Conservation (phyloP, 75 land plant species). For the Adiantum capillusveneris region DNA sequence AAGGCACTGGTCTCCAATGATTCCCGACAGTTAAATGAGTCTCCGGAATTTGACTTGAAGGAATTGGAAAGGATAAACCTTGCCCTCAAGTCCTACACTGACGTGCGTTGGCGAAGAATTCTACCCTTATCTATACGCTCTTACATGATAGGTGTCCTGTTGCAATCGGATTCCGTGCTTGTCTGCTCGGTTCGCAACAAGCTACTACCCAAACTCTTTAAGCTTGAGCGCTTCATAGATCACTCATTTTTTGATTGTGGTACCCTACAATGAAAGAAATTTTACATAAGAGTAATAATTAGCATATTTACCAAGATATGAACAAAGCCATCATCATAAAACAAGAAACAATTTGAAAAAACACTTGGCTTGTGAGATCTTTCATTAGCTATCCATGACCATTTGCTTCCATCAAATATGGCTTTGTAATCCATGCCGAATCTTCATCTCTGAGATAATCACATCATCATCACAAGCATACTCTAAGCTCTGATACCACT, state of each 20-base stretch:
- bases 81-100: conserved; percentile 15
- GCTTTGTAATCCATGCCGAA: too few relatives aligned
- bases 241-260: conserved; percentile 72
- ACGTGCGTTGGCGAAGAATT: conserved; percentile 8
- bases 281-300: too few relatives aligned
- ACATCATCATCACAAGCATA: too few relatives aligned
- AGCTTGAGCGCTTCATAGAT: conserved; percentile 46
- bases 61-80: conserved; percentile 6
- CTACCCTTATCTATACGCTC: conserved; percentile 22
- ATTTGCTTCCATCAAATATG: too few relatives aligned
- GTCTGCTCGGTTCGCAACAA: conserved; percentile 20
- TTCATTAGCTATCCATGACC: too few relatives aligned
- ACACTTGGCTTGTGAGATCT: too few relatives aligned
- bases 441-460: too few relatives aligned
- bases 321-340: too few relatives aligned
- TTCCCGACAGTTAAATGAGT: neutral
- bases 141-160: conserved; percentile 4
- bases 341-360: too few relatives aligned
- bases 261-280: neutral
- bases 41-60: neutral
- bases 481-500: too few relatives aligned
- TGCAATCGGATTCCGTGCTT: conserved; percentile 9
- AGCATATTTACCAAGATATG: too few relatives aligned
- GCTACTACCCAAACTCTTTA: conserved; percentile 46
- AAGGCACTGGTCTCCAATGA: neutral